Evolutionary conservation across 1,284 basidiomycete species (phyloP), one percentile per base, ranked within the genome.

Genomic region (Trichosporon faecale): DNA sequence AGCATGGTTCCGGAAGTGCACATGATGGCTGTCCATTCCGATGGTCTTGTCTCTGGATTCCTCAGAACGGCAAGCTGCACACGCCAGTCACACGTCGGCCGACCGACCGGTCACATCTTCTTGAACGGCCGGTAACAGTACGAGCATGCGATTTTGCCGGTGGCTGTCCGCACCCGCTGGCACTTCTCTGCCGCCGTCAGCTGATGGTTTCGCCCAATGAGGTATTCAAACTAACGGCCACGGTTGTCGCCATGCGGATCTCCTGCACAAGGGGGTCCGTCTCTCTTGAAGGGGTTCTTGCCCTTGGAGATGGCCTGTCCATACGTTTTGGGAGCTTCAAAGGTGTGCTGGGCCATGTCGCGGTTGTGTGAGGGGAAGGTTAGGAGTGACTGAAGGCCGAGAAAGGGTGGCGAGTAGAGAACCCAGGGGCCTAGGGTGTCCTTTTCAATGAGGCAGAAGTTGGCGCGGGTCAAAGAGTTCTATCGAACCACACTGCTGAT

Each of bases 271-370:
- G 57, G 57, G 27, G 27, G 57, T 1, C 57, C 31, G 29, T 33
- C 57, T 31, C 23, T 31, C 29, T 31, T 29, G 57, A 61, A 61
- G 27, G 57, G 18, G 29, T 61, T 31, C 57, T 18, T 33, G 27
- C 27, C 27, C 57, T 61, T 61, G 57, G 57, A 61, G 29, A 61
- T n/a, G 29, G 8, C 16, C 57, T 61, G 57, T 61, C 57, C 57
- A n/a, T 61, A 52, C 29, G 29, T 6, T 16, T 33, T 18, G 14
- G 57, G 27, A 2, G 57, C 14, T 31, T 18, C 11, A 31, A 61
- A 31, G 4, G 55, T 60, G 7, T 60, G 57, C 57, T 31, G 27
- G 18, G 29, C 29, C 57, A 31, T 61, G 27, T 23, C 14, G 55
- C 55, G 6, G 27, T 6, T 6, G 27, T 60, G 25, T 27, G 12